Percentiles rank a stretch among this genome's conserved stretches.
Evolutionary conservation across 768 basidiomycete genomes (phyloP).

Genomic region (Boletus rubescentipes): DNA sequence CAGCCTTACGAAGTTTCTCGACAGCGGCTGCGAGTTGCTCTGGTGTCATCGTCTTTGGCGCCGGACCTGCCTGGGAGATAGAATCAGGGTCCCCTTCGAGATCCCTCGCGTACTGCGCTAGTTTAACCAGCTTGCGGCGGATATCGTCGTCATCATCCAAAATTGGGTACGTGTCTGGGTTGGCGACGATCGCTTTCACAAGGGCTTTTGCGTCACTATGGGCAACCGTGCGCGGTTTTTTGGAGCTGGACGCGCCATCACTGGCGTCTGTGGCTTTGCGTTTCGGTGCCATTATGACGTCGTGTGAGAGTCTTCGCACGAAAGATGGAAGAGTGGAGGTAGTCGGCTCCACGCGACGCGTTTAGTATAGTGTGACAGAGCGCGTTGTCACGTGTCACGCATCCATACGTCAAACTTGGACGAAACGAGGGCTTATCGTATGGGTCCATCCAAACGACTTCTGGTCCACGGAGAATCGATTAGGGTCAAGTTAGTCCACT

Average conservation of each 20-base stretch:
- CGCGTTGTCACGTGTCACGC: conserved; percentile 29
- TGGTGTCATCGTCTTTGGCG: conserved; percentile 35
- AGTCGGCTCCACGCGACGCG: conserved; percentile 9
- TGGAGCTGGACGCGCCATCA: conserved; percentile 17
- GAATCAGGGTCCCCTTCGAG: conserved; percentile 33
- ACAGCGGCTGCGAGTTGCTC: conserved; percentile 42
- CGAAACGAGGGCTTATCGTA: too few species aligned
- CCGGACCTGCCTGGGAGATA: conserved; percentile 2
- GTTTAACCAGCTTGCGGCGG: conserved; percentile 27
- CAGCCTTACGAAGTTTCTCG: conserved; percentile 45
- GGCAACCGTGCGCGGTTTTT: conserved; percentile 27
- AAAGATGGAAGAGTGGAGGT: background rate
- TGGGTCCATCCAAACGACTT: too few species aligned
- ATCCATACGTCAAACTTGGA: too few species aligned
- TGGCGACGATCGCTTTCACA: conserved; percentile 39
- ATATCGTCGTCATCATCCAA: conserved; percentile 34
- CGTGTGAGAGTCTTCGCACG: background rate
- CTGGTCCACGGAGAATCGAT: too few species aligned
- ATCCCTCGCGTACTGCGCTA: conserved; percentile 34
- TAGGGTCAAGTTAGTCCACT: too few species aligned
- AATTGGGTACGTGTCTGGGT: conserved; percentile 36
- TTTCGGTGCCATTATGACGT: conserved; percentile 29
- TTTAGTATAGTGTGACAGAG: conserved; percentile 21
- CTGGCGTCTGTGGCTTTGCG: conserved; percentile 35
- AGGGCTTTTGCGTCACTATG: conserved; percentile 36